phyloP scores from a whole-genome alignment of 1,284 basidiomycete genomes.

The Trametes sp. region DNA sequence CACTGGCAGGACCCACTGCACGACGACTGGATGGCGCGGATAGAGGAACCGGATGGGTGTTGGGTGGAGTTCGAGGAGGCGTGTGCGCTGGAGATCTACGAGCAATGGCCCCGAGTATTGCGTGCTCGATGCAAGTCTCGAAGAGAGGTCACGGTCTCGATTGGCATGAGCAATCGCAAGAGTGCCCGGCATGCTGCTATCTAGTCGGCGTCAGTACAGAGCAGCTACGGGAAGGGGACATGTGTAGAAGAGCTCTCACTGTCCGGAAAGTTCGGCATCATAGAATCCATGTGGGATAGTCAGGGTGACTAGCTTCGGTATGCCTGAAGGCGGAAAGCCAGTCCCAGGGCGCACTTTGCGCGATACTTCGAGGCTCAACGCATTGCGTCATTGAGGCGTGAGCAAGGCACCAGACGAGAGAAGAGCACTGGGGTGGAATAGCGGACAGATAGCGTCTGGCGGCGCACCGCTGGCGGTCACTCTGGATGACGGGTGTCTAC shows the following conservation, averaged over 20 bases:
- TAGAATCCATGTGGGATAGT: not conserved
- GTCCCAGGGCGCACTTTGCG: not conserved
- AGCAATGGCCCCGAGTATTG: not conserved
- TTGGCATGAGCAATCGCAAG: too few species aligned
- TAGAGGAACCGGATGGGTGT: constrained; percentile 12
- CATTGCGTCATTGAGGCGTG: not conserved
- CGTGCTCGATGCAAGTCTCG: too few species aligned
- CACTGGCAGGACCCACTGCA: constrained; percentile 1
- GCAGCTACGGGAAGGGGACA: not conserved
- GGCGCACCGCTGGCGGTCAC: not conserved
- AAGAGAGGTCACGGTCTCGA: too few species aligned
- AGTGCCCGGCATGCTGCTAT: too few species aligned
- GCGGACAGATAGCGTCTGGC: constrained; percentile 4
- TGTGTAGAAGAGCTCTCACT: not conserved
- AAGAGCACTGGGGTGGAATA: not conserved
- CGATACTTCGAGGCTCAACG: not conserved
- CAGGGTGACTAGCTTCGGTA: not conserved
- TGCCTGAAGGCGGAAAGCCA: not conserved
- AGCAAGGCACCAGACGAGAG: not conserved
- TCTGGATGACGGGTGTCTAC: not conserved
- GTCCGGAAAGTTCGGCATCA: not conserved
- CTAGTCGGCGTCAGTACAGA: not conserved
- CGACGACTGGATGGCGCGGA: constrained; percentile 13
- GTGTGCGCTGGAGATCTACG: not conserved
- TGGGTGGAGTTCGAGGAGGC: constrained; percentile 14